Percentiles rank a stretch among this genome's conserved stretches.
Conservation (phyloP, 768 basidiomycete genomes). For the Hypsizygus marmoreus region DNA sequence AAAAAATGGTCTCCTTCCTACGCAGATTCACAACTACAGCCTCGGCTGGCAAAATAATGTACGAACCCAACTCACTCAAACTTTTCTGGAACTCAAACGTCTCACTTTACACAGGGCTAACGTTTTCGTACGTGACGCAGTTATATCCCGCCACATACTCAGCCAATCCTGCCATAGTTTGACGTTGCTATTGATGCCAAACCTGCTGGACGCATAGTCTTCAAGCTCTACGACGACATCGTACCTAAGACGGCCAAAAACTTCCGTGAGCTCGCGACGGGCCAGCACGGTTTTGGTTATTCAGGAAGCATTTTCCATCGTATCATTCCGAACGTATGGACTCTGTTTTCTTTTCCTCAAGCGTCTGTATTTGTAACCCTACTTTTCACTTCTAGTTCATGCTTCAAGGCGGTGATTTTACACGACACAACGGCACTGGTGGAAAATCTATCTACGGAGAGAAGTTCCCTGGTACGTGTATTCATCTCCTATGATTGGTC, state of each 20-base stretch:
- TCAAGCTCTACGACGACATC: slow-evolving; percentile 80
- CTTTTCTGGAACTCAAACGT: slow-evolving; percentile 8
- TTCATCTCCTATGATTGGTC: background rate
- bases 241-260: slow-evolving; percentile 83
- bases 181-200: slow-evolving; percentile 61
- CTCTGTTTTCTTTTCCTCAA: background rate
- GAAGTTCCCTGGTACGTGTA: slow-evolving; percentile 64
- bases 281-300: slow-evolving; percentile 73
- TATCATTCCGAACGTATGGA: slow-evolving; percentile 62
- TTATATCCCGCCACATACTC: background rate
- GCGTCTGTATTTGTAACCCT: slow-evolving; percentile 2
- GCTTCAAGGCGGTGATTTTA: slow-evolving; percentile 90
- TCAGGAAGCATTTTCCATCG: slow-evolving; percentile 69
- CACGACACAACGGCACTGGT: slow-evolving; percentile 71
- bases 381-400: slow-evolving; percentile 55
- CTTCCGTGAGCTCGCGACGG: slow-evolving; percentile 79
- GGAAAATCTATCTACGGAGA: slow-evolving; percentile 87
- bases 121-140: slow-evolving; percentile 34
- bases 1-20: slow-evolving; percentile 50
- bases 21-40: slow-evolving; percentile 54
- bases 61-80: slow-evolving; percentile 21
- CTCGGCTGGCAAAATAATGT: slow-evolving; percentile 40
- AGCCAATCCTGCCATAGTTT: slow-evolving; percentile 42
- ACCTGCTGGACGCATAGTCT: slow-evolving; percentile 71
- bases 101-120: slow-evolving; percentile 31